Percentiles rank a stretch among this genome's conserved stretches.
These are phyloP conservation scores for Colletotrichum zoysiae DNA, from an alignment of 2,329 filamentous ascomycete genomes.

Conservation along the genomic window DNA sequence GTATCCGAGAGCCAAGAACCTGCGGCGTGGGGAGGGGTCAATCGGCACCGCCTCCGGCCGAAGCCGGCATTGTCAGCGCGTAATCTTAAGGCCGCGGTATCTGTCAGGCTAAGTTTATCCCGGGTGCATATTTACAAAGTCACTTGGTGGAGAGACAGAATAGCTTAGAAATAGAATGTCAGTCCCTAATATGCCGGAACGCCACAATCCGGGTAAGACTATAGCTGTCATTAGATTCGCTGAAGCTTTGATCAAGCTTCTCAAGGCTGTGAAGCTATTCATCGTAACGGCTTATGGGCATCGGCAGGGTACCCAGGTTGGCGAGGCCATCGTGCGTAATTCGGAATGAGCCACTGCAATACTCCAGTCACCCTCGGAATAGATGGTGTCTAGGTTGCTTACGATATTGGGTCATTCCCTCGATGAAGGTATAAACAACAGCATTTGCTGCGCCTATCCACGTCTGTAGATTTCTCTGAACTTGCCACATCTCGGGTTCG, in stretches of 20 bases:
- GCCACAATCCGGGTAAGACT: neutral
- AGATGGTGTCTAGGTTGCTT: constrained; percentile 1
- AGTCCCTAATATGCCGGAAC: neutral
- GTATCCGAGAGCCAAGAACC: neutral
- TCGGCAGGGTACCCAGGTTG: constrained; percentile 78
- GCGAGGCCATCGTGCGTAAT: constrained; percentile 70
- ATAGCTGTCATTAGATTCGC: constrained; percentile 69
- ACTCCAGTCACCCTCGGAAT: constrained; percentile 21
- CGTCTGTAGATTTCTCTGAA: constrained; percentile 34
- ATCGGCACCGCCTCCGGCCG: neutral
- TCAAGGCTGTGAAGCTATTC: constrained; percentile 76
- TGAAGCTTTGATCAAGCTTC: constrained; percentile 80
- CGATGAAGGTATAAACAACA: constrained; percentile 18
- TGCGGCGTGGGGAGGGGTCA: neutral
- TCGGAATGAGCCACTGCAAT: constrained; percentile 70
- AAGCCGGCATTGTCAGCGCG: neutral
- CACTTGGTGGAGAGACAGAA: neutral
- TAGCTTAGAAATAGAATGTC: neutral
- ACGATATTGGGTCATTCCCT: neutral
- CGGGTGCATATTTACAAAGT: constrained; percentile 17
- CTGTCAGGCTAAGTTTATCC: constrained; percentile 28
- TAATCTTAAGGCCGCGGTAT: constrained; percentile 30
- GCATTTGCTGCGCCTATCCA: constrained; percentile 27
- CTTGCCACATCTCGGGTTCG: constrained; percentile 37
- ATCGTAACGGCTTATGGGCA: constrained; percentile 69